Percentiles rank a stretch among this genome's conserved stretches.
Conservation (phyloP, 2,329 filamentous ascomycete species). For the Alternaria metachromatica region DNA sequence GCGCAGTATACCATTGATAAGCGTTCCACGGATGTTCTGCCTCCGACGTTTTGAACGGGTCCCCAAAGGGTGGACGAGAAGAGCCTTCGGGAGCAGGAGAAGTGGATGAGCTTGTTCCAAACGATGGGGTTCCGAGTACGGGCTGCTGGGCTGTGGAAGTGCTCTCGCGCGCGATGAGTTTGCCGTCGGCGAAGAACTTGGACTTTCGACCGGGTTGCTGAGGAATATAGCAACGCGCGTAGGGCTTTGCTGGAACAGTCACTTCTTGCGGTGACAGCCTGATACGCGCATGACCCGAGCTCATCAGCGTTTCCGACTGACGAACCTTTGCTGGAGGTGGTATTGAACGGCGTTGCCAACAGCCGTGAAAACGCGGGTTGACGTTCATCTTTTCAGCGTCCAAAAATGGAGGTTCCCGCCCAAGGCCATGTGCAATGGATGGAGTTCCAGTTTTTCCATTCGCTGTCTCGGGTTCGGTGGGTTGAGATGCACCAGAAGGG, state of each 20-base stretch:
- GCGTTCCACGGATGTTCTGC: not conserved
- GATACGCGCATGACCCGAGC: not conserved
- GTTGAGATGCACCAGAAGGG: not conserved
- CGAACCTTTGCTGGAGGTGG: not conserved
- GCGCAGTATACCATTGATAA: not conserved
- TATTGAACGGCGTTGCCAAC: not conserved
- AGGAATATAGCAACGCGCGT: not conserved
- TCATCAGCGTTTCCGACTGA: not conserved
- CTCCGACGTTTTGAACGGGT: not conserved
- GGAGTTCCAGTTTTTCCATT: not conserved
- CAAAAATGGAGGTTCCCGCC: not conserved
- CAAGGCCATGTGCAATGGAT: not conserved
- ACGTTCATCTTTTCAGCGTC: not conserved
- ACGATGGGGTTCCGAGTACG: not conserved
- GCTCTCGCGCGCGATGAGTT: not conserved
- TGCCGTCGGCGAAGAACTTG: not conserved
- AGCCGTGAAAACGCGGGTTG: not conserved
- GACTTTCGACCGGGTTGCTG: not conserved
- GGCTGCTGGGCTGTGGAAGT: not conserved
- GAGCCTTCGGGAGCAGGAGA: not conserved
- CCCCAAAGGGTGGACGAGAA: not conserved
- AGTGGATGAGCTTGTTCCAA: not conserved
- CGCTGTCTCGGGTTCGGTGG: not conserved
- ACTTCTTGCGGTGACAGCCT: not conserved
- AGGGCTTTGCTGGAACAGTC: not conserved